Evolutionary conservation across 208 protist species (phyloP).

Genomic region (Herpetomonas samuelpessoai): DNA sequence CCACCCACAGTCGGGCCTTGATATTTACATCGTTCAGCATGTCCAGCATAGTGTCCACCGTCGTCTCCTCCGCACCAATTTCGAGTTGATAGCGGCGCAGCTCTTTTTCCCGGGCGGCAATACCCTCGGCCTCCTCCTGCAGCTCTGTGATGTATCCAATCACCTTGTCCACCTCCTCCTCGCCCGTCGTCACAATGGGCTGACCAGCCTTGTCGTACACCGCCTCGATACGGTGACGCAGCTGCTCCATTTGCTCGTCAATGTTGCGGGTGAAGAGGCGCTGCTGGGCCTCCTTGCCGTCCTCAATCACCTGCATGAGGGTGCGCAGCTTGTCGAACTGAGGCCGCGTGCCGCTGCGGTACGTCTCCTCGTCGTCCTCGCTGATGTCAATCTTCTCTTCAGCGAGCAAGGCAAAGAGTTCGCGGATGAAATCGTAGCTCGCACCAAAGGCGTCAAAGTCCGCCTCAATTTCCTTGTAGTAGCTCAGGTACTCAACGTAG

Average conservation of each 20-base stretch:
- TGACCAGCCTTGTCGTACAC: conserved; percentile 86
- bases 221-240: conserved; percentile 84
- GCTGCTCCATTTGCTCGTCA: conserved; percentile 91
- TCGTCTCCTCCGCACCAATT: conserved; percentile 89
- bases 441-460: conserved; percentile 77
- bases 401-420: conserved; percentile 86
- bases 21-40: conserved; percentile 92
- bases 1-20: conserved; percentile 84
- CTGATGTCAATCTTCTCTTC: conserved; percentile 87
- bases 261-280: conserved; percentile 91
- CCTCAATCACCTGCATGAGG: conserved; percentile 84
- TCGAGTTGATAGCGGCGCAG: conserved; percentile 85
- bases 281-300: conserved; percentile 87
- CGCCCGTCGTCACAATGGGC: conserved; percentile 85
- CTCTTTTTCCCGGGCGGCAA: conserved; percentile 85
- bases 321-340: conserved; percentile 92
- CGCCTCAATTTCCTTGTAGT: conserved; percentile 74
- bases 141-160: conserved; percentile 84
- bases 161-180: conserved; percentile 71
- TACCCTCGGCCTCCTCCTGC: conserved; percentile 72
- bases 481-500: conserved; percentile 90
- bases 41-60: conserved; percentile 87
- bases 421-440: conserved; percentile 89
- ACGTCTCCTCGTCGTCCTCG: conserved; percentile 90
- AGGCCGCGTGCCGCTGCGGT: conserved; percentile 87